Conservation (phyloP, 1,139 yeast genomes). For the Blastobotrys illinoisensis region DNA sequence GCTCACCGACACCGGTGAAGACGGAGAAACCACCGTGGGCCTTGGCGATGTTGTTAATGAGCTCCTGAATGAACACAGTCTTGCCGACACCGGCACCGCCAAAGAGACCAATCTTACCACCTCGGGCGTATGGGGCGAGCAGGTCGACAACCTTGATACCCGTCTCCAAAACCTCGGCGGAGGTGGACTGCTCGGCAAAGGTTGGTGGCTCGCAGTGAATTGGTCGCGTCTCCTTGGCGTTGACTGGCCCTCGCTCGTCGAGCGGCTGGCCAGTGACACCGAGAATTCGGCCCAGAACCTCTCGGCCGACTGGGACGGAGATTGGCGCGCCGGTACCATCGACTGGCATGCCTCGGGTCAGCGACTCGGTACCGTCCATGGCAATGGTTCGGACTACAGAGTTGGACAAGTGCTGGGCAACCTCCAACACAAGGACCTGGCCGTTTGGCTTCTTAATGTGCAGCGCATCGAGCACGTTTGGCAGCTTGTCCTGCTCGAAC, state of each 20-base stretch:
- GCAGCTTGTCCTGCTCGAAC: conserved; percentile 95
- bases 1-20: conserved; percentile 99
- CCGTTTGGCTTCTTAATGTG: conserved; percentile 67
- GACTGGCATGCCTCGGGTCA: conserved; percentile 93
- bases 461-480: conserved; percentile 95
- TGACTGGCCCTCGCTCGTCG: conserved; percentile 98
- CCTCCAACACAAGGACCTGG: conserved; percentile 83
- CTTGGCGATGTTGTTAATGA: conserved; percentile 99
- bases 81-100: conserved; percentile 99
- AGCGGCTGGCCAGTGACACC: conserved; percentile 99
- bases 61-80: conserved; percentile 99
- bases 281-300: conserved; percentile 96
- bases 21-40: conserved; percentile 99
- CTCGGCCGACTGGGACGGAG: conserved; percentile 98
- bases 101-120: conserved; percentile 99
- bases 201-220: conserved; percentile 97
- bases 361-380: conserved; percentile 99
- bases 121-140: conserved; percentile 99
- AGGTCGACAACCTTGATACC: conserved; percentile 99
- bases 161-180: conserved; percentile 94
- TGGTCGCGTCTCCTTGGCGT: conserved; percentile 88
- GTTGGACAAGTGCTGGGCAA: conserved; percentile 99
- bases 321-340: conserved; percentile 97
- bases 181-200: conserved; percentile 94
- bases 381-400: conserved; percentile 99